Evolutionary conservation across 78 protist species (phyloP).

Genomic region (Dictyostelium purpureum): DNA sequence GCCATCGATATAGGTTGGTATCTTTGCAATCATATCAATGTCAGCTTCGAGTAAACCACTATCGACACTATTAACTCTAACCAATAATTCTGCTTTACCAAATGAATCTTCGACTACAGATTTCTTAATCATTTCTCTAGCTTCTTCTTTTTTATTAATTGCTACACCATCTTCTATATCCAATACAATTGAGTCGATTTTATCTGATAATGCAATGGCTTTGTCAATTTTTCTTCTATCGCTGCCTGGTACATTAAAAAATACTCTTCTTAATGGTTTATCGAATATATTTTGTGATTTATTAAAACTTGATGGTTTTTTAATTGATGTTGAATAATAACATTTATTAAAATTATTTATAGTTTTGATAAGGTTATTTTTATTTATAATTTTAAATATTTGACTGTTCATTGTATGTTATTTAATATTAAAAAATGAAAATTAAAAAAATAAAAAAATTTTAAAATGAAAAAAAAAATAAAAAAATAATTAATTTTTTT

Average conservation of each 20-base stretch:
- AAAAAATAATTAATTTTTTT: no score
- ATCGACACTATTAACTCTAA: slow-evolving; percentile 68
- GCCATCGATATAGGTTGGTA: slow-evolving; percentile 55
- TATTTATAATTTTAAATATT: background rate
- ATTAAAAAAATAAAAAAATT: no score
- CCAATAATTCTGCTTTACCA: slow-evolving; percentile 33
- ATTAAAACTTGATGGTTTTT: background rate
- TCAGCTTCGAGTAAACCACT: slow-evolving; percentile 63
- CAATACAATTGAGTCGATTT: slow-evolving; percentile 69
- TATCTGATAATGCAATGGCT: slow-evolving; percentile 32
- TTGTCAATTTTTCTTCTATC: slow-evolving; percentile 75
- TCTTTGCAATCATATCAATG: slow-evolving; percentile 2
- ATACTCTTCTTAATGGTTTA: slow-evolving; percentile 68
- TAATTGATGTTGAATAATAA: background rate
- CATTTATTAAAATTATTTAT: background rate
- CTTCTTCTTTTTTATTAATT: slow-evolving; percentile 63
- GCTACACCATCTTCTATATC: slow-evolving; percentile 86
- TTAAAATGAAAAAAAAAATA: no score
- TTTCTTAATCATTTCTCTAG: slow-evolving; percentile 57
- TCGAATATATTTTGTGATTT: slow-evolving; percentile 37
- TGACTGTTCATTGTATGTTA: background rate
- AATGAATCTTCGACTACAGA: slow-evolving; percentile 21
- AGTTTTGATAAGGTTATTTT: background rate
- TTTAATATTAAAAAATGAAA: background rate
- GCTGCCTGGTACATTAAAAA: slow-evolving; percentile 82